Evolutionary conservation across 2,329 filamentous ascomycete genomes (phyloP).

Genomic region (Penicillium sumatraense): DNA sequence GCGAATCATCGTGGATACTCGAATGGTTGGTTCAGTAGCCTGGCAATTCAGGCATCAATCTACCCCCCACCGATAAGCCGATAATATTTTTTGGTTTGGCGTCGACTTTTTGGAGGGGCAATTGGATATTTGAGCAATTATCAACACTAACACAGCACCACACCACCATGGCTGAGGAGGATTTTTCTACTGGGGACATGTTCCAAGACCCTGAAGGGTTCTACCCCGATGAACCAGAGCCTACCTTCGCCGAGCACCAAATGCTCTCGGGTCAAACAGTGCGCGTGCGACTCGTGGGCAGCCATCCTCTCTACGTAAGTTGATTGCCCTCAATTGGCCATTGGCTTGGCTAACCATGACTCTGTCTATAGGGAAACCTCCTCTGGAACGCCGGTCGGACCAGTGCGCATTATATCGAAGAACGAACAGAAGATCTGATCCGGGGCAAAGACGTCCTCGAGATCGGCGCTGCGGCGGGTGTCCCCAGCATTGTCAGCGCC

Average conservation of each 20-base stretch:
- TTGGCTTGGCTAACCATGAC: not conserved
- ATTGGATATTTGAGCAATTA: not conserved
- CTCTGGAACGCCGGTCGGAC: constrained; percentile 90
- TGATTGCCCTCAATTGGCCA: constrained; percentile 8
- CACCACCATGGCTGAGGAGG: constrained; percentile 33
- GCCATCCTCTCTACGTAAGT: constrained; percentile 80
- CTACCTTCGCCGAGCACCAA: constrained; percentile 73
- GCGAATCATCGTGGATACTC: not conserved
- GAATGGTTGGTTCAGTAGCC: not conserved
- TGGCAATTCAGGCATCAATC: not conserved
- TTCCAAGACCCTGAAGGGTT: constrained; percentile 83
- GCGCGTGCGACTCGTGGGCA: constrained; percentile 78
- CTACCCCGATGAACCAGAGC: constrained; percentile 76
- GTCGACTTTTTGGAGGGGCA: constrained; percentile 1
- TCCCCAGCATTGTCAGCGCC: constrained; percentile 79
- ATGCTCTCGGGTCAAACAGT: constrained; percentile 69
- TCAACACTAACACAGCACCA: not conserved
- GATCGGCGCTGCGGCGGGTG: constrained; percentile 83
- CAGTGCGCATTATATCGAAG: constrained; percentile 77
- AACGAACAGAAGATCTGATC: constrained; percentile 65
- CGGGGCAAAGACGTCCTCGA: constrained; percentile 75
- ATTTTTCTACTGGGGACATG: constrained; percentile 55
- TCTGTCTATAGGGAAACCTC: constrained; percentile 67
- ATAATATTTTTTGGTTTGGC: constrained; percentile 16
- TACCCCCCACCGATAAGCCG: constrained; percentile 17